Base-by-base conservation (phyloP, 2,329 filamentous ascomycete species). In the Penicillium sp. region DNA sequence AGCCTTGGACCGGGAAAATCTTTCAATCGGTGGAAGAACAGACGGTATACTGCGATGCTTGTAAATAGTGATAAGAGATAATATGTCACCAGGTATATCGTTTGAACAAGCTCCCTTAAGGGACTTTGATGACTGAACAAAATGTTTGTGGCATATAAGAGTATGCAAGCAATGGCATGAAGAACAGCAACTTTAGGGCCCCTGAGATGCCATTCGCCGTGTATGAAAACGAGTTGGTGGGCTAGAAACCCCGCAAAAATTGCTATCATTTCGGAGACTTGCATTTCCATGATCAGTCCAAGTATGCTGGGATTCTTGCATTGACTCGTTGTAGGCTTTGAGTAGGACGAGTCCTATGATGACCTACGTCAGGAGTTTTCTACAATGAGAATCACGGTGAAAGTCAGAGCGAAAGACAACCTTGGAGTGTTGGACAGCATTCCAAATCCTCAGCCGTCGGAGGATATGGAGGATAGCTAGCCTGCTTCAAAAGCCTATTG, bases 121-220 rank as follows among this genome's bases (percentile, higher is more conserved):
- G 2, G 4, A 8, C 11, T n/a, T 43, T 13, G 16, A 7, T 3
- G 1, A n/a, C 7, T n/a, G 18, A 50, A 5, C 1, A 18, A n/a
- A 19, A 29, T 4, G 7, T 11, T 29, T 4, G 32, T 34, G 13
- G 23, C 39, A 8, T 4, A 44, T 18, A 35, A 23, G 19, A 50
- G 8, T 9, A 3, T 7, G 1, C 3, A 4, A n/a, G 1, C 13
- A 35, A 50, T 7, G 13, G 39, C 3, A 18, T 51, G 49, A 11
- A 38, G 0, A 8, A 26, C 8, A 10, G 47, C 42, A 1, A 55
- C 48, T 2, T 7, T 16, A 5, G 53, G 36, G 5, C 27, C 48
- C 9, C 32, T 43, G 0, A 55, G 42, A 39, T 55, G 53, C 53
- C 53, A 55, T 32, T 55, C 53, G n/a, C 53, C 53, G 4, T 45